Base-by-base conservation (phyloP, 2,329 filamentous ascomycete genomes). In the Incumbomyces lentus region DNA sequence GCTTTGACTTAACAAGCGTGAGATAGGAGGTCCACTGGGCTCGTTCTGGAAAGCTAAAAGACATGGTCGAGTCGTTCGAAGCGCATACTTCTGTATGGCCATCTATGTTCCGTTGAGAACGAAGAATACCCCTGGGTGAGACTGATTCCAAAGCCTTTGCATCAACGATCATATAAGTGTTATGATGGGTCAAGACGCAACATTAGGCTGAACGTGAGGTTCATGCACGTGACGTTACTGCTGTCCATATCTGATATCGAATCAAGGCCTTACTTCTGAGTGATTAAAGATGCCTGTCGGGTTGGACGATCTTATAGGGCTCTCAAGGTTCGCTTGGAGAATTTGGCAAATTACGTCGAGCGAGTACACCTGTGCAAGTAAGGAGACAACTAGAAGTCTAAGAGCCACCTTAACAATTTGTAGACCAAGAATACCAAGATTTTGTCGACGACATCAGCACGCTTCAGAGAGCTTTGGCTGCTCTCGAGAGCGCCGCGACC, bases 351-450 rank as follows among this genome's bases (percentile, higher is more conserved):
- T 26, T 36, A 17, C 6, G 3, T 44, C 35, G n/a, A 44, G 42
- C 33, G 6, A 44, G 19, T 44, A 44, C 17, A 38, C 16, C 4
- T 18, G 31, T 29, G 42, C 42, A 16, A 13, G 31, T 44, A 44
- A 42, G 17, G 13, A 31, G 39, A 30, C 22, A 6, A 4, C 11
- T 16, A 30, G n/a, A 8, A n/a, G 3, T 6, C 22, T 6, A 17
- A 17, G 18, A 39, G n/a, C n/a, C 18, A n/a, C 11, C 3, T 19
- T 42, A 14, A 31, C 26, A 42, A 6, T 6, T 29, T 6, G 26
- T 7, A 42, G 40, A 29, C 14, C 40, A 42, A 33, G 40, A 42
- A 33, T 42, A 30, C 14, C 12, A n/a, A 30, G 7, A 42, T 7
- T 42, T 42, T 19, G 18, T 30, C 7, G 30, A 31, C 18, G 26